Conservation (phyloP, 2,329 filamentous ascomycete genomes). For the Apiospora kogelbergensis region DNA sequence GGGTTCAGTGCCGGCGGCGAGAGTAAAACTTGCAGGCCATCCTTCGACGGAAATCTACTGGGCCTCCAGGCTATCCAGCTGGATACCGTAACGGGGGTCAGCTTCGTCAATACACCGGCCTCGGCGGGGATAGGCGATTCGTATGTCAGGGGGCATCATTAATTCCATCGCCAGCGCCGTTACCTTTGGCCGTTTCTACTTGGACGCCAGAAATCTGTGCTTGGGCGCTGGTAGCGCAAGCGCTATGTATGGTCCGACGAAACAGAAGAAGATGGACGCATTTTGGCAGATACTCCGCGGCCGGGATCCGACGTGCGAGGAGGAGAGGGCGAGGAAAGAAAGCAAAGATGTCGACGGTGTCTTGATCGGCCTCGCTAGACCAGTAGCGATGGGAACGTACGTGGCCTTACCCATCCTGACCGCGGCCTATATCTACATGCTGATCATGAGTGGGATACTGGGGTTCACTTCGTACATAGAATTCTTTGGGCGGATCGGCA, state of each 20-base stretch:
- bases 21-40: neutral
- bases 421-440: neutral
- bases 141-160: constrained; percentile 6
- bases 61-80: constrained; percentile 13
- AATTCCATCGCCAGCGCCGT: constrained; percentile 11
- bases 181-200: constrained; percentile 8
- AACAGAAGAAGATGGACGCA: constrained; percentile 13
- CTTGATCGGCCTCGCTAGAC: neutral
- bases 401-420: neutral
- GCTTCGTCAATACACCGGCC: constrained; percentile 9
- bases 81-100: constrained; percentile 11
- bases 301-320: neutral
- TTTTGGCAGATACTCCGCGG: constrained; percentile 12
- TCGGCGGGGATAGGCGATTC: neutral
- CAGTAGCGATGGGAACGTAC: neutral
- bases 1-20: constrained; percentile 10
- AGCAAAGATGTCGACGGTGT: neutral
- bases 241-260: constrained; percentile 5
- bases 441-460: neutral
- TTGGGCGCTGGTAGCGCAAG: neutral
- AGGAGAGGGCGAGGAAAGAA: neutral
- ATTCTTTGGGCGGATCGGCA: constrained; percentile 11
- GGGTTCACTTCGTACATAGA: constrained; percentile 9
- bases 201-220: constrained; percentile 10
- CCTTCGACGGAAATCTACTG: constrained; percentile 11